Conservation (phyloP, 257 asterid species). For the Penstemon newberryi region DNA sequence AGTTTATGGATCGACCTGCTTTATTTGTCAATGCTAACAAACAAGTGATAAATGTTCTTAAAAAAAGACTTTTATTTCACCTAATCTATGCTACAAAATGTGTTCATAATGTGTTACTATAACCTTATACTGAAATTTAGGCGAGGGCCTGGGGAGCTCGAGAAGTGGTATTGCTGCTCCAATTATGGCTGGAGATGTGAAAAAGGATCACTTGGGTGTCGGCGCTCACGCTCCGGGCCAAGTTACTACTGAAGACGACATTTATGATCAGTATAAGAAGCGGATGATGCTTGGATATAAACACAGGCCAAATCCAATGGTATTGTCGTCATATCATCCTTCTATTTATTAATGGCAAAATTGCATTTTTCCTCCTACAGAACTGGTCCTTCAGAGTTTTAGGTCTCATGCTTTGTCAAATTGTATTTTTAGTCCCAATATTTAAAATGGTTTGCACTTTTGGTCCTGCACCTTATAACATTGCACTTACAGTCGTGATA, state of each 20-base stretch:
- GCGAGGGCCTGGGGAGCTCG: slow-evolving; percentile 94
- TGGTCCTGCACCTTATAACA: no score
- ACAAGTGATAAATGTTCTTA: no score
- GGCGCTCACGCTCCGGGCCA: slow-evolving; percentile 92
- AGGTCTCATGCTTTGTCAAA: no score
- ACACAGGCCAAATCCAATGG: slow-evolving; percentile 91
- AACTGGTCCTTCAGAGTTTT: no score
- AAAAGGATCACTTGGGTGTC: slow-evolving; percentile 81
- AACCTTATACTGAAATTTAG: slow-evolving; percentile 36
- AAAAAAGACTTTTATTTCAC: no score
- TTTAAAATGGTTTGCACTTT: no score
- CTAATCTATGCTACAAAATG: no score
- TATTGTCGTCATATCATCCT: slow-evolving; percentile 24
- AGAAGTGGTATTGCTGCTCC: slow-evolving; percentile 84
- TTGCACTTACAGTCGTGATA: no score
- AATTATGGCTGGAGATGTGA: slow-evolving; percentile 76
- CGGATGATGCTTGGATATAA: slow-evolving; percentile 96
- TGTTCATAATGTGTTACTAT: neutral
- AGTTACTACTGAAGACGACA: slow-evolving; percentile 85
- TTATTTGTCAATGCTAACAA: no score
- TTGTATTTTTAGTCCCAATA: no score
- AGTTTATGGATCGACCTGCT: no score
- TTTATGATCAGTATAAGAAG: slow-evolving; percentile 92
- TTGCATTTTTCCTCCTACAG: no score
- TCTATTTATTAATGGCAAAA: neutral